These are phyloP conservation scores for Colletotrichum viniferum DNA, from an alignment of 2,329 filamentous ascomycete genomes.

Conservation along the genomic window DNA sequence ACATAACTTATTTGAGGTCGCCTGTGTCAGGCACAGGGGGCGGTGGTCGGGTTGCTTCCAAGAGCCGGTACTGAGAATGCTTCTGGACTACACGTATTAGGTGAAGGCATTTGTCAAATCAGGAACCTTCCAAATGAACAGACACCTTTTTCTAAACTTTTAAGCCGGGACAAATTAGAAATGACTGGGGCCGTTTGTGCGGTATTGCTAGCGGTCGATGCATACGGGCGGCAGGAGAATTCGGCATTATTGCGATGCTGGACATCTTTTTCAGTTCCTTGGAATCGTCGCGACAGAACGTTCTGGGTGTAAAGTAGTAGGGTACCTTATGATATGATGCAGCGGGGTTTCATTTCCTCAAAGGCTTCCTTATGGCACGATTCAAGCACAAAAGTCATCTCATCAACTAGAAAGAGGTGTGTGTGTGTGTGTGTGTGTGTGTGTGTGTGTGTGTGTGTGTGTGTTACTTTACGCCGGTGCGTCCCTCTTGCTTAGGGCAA, in stretches of 20 bases:
- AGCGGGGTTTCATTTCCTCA: neutral
- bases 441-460: too few relatives aligned
- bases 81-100: neutral
- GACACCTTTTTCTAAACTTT: fast-evolving
- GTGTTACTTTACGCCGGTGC: too few relatives aligned
- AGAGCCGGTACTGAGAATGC: neutral
- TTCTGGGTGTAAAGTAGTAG: neutral
- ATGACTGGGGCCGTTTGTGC: neutral
- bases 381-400: neutral
- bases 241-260: too few relatives aligned
- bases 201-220: neutral
- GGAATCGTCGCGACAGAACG: neutral
- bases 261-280: neutral
- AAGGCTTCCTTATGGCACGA: neutral
- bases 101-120: neutral
- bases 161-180: fast-evolving
- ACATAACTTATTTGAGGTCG: neutral
- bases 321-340: fast-evolving
- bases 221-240: neutral
- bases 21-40: fast-evolving
- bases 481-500: too few relatives aligned
- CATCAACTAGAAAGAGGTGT: too few relatives aligned
- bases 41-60: neutral
- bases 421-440: too few relatives aligned
- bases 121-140: neutral